These are phyloP conservation scores for Amborella trichopoda DNA, from an alignment of 164 flowering plant genomes.

Conservation along the genomic window DNA sequence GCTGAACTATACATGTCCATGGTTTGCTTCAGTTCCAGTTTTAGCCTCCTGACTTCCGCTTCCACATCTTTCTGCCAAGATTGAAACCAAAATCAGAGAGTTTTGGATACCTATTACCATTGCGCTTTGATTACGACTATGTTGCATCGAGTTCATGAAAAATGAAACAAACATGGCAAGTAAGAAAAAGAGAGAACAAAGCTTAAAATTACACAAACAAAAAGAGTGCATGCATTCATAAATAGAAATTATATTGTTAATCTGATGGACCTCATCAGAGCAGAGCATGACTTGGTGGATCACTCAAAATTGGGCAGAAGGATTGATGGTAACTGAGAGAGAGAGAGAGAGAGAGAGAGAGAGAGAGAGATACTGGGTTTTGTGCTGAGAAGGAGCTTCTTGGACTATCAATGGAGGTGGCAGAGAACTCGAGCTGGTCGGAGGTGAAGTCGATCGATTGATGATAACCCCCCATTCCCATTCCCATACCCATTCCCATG, in stretches of 20 bases:
- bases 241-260: background rate
- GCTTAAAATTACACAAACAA: background rate
- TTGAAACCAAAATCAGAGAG: too few relatives aligned
- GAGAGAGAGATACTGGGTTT: conserved; percentile 7
- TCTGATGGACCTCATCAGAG: background rate
- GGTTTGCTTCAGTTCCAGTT: conserved; percentile 57
- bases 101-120: too few relatives aligned
- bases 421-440: conserved; percentile 23
- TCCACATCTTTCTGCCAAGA: conserved; percentile 32
- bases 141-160: too few relatives aligned
- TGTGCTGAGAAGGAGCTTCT: conserved; percentile 4
- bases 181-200: background rate
- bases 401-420: conserved; percentile 5
- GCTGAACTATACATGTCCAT: conserved; percentile 71
- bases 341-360: too few relatives aligned
- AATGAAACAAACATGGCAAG: too few relatives aligned
- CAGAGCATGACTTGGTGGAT: background rate
- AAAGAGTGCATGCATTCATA: background rate
- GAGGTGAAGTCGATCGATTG: conserved; percentile 25
- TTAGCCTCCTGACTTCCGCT: conserved; percentile 57
- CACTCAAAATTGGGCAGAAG: background rate
- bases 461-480: too few relatives aligned
- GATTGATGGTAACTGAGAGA: too few relatives aligned
- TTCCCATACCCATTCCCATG: conserved; percentile 10
- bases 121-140: too few relatives aligned